phyloP scores from a whole-genome alignment of 495 filamentous ascomycete genomes.

The Pyrenula massariospora region DNA sequence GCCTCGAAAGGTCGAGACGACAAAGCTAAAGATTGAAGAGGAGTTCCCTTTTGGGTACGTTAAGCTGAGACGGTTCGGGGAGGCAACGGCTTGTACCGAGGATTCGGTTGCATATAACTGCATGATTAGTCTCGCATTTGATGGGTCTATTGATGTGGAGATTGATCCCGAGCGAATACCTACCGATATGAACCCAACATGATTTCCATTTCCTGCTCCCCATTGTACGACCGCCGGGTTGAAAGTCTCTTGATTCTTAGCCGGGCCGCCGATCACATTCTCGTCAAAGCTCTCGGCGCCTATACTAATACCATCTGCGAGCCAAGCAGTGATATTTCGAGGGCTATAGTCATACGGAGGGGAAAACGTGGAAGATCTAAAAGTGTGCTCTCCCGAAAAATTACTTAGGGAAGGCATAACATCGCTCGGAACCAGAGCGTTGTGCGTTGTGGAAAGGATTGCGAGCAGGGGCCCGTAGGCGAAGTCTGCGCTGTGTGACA shows the following conservation, averaged over 20 bases:
- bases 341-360: constrained; percentile 27
- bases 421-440: constrained; percentile 11
- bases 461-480: too few species aligned
- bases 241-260: constrained; percentile 19
- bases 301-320: constrained; percentile 24
- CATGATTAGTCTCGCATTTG: too few species aligned
- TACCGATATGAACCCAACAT: too few species aligned
- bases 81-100: constrained; percentile 18
- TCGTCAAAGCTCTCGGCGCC: constrained; percentile 26
- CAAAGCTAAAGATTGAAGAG: constrained; percentile 7
- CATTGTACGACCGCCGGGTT: constrained; percentile 29
- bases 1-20: constrained; percentile 8
- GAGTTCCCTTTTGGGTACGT: constrained; percentile 21
- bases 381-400: constrained; percentile 25
- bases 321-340: constrained; percentile 26
- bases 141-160: too few species aligned
- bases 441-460: too few species aligned
- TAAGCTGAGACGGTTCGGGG: constrained; percentile 17
- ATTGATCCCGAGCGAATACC: too few species aligned
- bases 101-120: constrained; percentile 19
- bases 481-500: too few species aligned
- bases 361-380: constrained; percentile 20
- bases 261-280: constrained; percentile 22
- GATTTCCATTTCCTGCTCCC: constrained; percentile 14
- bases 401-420: constrained; percentile 11